Conservation (phyloP, 1,284 basidiomycete species). For the Cryptococcus sp. region DNA sequence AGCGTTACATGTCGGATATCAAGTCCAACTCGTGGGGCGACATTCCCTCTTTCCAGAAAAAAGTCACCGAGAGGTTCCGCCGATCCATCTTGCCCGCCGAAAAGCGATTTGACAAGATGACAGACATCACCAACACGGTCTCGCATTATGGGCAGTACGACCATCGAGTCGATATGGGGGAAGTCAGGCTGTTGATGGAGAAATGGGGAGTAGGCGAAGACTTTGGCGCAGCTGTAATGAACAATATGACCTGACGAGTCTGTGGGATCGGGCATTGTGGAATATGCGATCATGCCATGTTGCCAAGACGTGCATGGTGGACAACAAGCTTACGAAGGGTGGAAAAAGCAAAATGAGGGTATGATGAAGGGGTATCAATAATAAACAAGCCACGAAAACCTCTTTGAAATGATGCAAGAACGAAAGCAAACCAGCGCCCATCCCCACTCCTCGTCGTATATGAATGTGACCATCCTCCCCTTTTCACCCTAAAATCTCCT, state of each 20-base stretch:
- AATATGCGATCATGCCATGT: too few species aligned
- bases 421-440: too few species aligned
- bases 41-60: constrained; percentile 49
- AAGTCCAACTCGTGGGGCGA: constrained; percentile 49
- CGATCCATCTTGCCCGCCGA: constrained; percentile 19
- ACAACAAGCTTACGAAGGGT: neutral
- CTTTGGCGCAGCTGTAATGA: constrained; percentile 42
- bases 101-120: constrained; percentile 43
- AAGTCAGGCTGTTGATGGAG: constrained; percentile 46
- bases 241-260: constrained; percentile 4
- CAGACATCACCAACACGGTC: constrained; percentile 46
- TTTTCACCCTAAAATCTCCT: constrained; percentile 7
- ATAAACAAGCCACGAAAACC: too few species aligned
- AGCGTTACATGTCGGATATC: constrained; percentile 47
- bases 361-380: neutral
- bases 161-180: constrained; percentile 49
- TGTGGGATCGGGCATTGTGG: too few species aligned
- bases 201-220: constrained; percentile 46
- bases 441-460: too few species aligned
- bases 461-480: too few species aligned
- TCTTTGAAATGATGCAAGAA: too few species aligned
- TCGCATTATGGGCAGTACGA: constrained; percentile 42
- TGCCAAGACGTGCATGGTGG: neutral
- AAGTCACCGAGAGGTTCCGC: constrained; percentile 48
- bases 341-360: neutral